Percentiles rank a stretch among this genome's conserved stretches.
Conservation (phyloP, 768 basidiomycete genomes). For the Mycena rebaudengoi region DNA sequence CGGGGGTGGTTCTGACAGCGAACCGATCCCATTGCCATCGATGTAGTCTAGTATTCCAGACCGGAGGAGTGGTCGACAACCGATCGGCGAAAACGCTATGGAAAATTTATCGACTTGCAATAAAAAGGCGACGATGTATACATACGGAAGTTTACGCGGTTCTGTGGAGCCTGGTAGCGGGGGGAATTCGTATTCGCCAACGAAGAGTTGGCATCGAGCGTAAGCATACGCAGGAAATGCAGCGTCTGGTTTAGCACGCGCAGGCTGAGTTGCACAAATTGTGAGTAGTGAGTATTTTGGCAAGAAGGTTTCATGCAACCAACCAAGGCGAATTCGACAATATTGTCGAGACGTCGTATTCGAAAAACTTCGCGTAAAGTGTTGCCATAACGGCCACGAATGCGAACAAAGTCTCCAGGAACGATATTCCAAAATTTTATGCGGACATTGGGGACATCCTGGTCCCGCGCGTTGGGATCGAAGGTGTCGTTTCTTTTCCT, state of each 20-base stretch:
- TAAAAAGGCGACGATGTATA: slow-evolving; percentile 11
- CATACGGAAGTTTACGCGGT: slow-evolving; percentile 57
- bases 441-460: slow-evolving; percentile 58
- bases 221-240: slow-evolving; percentile 54
- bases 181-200: slow-evolving; percentile 72
- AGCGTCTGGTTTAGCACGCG: not conserved
- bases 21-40: slow-evolving; percentile 79
- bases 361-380: slow-evolving; percentile 74
- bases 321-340: slow-evolving; percentile 20
- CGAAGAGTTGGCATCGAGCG: slow-evolving; percentile 80
- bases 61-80: slow-evolving; percentile 65
- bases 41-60: slow-evolving; percentile 62
- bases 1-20: slow-evolving; percentile 70
- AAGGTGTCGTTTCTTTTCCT: slow-evolving; percentile 7
- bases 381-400: slow-evolving; percentile 70
- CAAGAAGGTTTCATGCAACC: not conserved
- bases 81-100: slow-evolving; percentile 82
- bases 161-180: slow-evolving; percentile 47
- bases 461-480: not conserved
- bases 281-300: not conserved
- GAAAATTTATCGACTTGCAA: not conserved
- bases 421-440: slow-evolving; percentile 91
- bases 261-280: slow-evolving; percentile 6
- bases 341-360: slow-evolving; percentile 66
- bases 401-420: slow-evolving; percentile 80